Evolutionary conservation across 352 stramenopile genomes (phyloP), one percentile per base, ranked within the genome.

Genomic region (Thraustotheca clavata): DNA sequence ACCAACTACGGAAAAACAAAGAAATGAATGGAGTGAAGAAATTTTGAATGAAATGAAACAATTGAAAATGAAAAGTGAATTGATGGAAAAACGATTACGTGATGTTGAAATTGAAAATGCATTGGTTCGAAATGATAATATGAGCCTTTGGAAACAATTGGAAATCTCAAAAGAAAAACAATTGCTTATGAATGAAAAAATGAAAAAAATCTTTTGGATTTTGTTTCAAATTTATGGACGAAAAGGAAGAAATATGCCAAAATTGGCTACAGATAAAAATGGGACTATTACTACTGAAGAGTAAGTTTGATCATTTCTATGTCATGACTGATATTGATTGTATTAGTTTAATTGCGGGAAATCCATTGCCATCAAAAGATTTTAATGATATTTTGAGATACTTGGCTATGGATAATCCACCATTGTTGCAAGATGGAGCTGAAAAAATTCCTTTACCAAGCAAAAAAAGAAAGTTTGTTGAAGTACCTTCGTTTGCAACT

Each of bases 171-270:
- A 94, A 66, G 83, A 94, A 68, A 92, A 93, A 57, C 86, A 94
- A 69, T 59, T 93, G 67, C 76, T 93, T 38, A 94, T 94, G 86
- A 83, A 94, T 60, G 83, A 91, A 60, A 94, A 94, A 68, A 89
- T 94, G 72, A 92, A 94, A 73, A 94, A 94, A 73, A 94, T 94
- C 60, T 88, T 94, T 79, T 94, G 83, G 83, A 89, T 94, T 29
- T 60, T 94, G 43, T 94, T 89, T 62, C 83, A 94, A 71, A 93
- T 94, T 69, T 94, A 94, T 69, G 83, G 85, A 7, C 80, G 81
- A 61, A 94, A 94, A 54, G 80, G 90, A 38, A 76, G 72, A 7
- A 29, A 52, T 31, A 74, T 94, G 12, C 83, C 85, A 26, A 92
- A 91, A 62, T 70, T 94, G 0, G 85, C 81, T 0, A 69, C 57